Conservation (phyloP, 129 eudicot genomes). For the Escallonia rubra region DNA sequence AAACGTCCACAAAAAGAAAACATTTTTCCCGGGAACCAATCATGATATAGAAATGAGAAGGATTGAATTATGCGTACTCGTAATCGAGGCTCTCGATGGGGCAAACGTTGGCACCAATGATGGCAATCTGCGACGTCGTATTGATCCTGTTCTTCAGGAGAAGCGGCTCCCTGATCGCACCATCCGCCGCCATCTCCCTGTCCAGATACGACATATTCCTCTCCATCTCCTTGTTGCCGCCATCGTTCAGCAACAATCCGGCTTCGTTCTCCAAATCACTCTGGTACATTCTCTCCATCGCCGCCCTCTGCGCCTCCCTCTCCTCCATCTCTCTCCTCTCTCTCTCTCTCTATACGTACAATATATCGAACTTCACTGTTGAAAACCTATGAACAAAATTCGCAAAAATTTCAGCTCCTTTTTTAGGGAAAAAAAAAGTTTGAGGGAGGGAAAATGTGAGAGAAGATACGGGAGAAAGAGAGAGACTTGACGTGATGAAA, state of each 20-base stretch:
- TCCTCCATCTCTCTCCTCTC: neutral
- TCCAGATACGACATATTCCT: conserved; percentile 46
- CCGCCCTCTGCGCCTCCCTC: conserved; percentile 22
- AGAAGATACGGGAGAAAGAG: no score
- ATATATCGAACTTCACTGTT: no score
- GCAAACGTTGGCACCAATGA: conserved; percentile 82
- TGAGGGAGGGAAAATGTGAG: no score
- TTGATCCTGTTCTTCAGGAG: conserved; percentile 56
- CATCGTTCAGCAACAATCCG: neutral
- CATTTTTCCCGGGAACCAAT: neutral
- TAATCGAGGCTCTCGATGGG: conserved; percentile 96
- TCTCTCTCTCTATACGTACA: neutral
- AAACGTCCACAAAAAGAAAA: no score
- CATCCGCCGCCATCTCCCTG: neutral
- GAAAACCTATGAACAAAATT: no score
- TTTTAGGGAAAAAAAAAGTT: no score
- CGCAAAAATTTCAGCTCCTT: no score
- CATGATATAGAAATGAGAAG: neutral
- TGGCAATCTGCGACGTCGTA: conserved; percentile 86
- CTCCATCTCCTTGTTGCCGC: conserved; percentile 14
- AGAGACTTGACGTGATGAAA: no score
- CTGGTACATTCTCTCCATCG: neutral
- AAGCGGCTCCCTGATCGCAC: conserved; percentile 42
- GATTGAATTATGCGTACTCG: conserved; percentile 39
- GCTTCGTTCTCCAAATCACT: conserved; percentile 40